Conservation (phyloP, 495 filamentous ascomycete genomes). For the Hapsidospora chrysogenum region DNA sequence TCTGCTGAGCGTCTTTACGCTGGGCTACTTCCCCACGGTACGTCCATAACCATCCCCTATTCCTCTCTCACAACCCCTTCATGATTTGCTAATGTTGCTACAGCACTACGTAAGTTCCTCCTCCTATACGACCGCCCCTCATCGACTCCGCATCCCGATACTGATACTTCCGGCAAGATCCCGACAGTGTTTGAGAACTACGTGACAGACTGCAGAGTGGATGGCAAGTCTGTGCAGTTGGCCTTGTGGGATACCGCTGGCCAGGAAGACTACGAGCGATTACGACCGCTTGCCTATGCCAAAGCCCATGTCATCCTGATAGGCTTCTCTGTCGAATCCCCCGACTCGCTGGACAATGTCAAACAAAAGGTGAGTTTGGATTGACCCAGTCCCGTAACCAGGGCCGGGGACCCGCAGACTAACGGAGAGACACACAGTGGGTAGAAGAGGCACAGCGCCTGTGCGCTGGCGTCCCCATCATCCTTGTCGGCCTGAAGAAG, state of each 20-base stretch:
- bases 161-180: slow-evolving; percentile 40
- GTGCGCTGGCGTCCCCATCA: slow-evolving; percentile 85
- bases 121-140: too few relatives aligned
- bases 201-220: slow-evolving; percentile 95
- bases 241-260: slow-evolving; percentile 99
- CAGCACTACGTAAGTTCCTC: slow-evolving; percentile 54
- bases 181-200: slow-evolving; percentile 99
- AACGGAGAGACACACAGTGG: slow-evolving; percentile 42
- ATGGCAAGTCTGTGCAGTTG: slow-evolving; percentile 94
- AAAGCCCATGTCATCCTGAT: slow-evolving; percentile 97
- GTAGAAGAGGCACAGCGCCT: slow-evolving; percentile 90
- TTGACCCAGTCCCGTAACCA: neutral
- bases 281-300: slow-evolving; percentile 90
- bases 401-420: neutral
- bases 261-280: slow-evolving; percentile 93
- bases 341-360: slow-evolving; percentile 94
- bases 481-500: slow-evolving; percentile 94
- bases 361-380: slow-evolving; percentile 80
- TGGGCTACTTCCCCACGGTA: slow-evolving; percentile 97
- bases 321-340: slow-evolving; percentile 88
- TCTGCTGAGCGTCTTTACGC: slow-evolving; percentile 92
- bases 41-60: slow-evolving; percentile 20
- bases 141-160: neutral
- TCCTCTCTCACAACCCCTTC: neutral
- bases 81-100: slow-evolving; percentile 5